Evolutionary conservation across 768 basidiomycete genomes (phyloP).

Genomic region (Dentipellis sp.): DNA sequence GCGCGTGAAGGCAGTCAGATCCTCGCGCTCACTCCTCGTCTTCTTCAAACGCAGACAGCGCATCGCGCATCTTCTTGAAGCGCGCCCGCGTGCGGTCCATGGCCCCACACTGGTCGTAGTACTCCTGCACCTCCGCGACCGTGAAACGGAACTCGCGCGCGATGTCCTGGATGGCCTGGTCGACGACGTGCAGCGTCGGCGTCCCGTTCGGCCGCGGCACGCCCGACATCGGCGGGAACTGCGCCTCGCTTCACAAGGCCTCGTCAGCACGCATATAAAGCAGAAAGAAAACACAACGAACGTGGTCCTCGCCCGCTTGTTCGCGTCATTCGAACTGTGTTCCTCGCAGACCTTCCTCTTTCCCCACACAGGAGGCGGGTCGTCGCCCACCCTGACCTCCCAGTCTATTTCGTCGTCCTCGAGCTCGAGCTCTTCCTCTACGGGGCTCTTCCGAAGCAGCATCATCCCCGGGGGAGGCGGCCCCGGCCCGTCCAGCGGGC

Average conservation of each 20-base stretch:
- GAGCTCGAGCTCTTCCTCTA: constrained; percentile 64
- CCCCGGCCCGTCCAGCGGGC: constrained; percentile 17
- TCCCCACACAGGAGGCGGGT: constrained; percentile 59
- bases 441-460: constrained; percentile 32
- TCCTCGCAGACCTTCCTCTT: constrained; percentile 44
- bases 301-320: constrained; percentile 37
- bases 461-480: constrained; percentile 9
- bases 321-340: constrained; percentile 17
- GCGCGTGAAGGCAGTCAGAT: no score
- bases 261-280: background rate
- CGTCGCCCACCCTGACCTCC: constrained; percentile 54
- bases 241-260: background rate
- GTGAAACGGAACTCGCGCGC: constrained; percentile 65
- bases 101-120: constrained; percentile 66
- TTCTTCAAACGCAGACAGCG: constrained; percentile 16
- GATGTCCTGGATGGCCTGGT: constrained; percentile 56
- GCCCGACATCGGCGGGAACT: background rate
- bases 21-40: background rate
- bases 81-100: constrained; percentile 54
- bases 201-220: constrained; percentile 1
- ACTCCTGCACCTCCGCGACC: constrained; percentile 67
- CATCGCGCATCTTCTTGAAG: constrained; percentile 60
- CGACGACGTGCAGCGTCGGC: constrained; percentile 46
- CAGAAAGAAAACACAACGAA: constrained; percentile 18
- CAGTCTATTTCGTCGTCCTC: constrained; percentile 59